Conservation (phyloP, 345 rosid genomes). For the Moringa oleifera region DNA sequence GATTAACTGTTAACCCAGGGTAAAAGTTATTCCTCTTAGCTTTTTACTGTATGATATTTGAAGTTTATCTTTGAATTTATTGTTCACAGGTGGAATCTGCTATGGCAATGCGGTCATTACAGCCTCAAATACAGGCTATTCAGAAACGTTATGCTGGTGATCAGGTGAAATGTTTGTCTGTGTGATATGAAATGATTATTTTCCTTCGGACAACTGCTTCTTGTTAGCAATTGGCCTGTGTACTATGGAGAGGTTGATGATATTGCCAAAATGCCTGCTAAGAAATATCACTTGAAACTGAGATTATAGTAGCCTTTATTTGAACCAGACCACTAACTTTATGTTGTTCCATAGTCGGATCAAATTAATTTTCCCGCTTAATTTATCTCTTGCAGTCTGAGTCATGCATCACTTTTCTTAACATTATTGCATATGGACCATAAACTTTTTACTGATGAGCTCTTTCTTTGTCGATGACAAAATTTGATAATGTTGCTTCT, state of each 20-base stretch:
- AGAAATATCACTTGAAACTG: not conserved
- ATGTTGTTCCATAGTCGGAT: not conserved
- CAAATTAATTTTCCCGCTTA: not conserved
- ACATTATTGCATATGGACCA: not conserved
- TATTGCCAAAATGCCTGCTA: not conserved
- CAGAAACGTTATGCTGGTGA: slow-evolving; percentile 80
- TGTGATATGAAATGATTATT: not conserved
- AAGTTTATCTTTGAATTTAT: not conserved
- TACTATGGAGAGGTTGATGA: not conserved
- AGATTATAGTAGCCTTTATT: not conserved
- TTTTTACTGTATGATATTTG: not conserved
- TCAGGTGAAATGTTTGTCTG: slow-evolving; percentile 46
- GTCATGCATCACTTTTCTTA: not conserved
- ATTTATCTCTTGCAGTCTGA: not conserved
- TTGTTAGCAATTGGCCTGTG: too few relatives aligned
- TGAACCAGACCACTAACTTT: not conserved
- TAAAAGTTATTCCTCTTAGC: not conserved
- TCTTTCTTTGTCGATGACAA: not conserved
- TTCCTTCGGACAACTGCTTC: not conserved
- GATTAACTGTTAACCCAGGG: not conserved
- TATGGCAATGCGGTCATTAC: slow-evolving; percentile 88
- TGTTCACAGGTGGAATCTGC: slow-evolving; percentile 79
- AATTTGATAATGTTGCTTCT: slow-evolving; percentile 7
- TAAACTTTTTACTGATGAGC: not conserved
- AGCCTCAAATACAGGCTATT: slow-evolving; percentile 89